Evolutionary conservation across 768 basidiomycete genomes (phyloP).

Genomic region (Hypholoma fasciculare): DNA sequence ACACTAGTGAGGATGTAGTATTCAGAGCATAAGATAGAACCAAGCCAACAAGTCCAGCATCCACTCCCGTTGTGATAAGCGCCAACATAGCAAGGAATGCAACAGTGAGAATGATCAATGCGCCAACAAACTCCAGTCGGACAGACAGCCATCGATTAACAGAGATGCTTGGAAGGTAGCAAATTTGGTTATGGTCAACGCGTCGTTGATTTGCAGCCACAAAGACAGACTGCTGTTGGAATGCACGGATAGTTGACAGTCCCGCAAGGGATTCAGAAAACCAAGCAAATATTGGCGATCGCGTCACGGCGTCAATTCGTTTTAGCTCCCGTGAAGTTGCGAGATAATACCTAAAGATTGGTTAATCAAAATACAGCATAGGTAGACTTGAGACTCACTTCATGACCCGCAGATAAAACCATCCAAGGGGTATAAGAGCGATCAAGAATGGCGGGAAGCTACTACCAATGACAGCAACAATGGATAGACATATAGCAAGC

Average conservation of each 20-base stretch:
- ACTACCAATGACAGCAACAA: slow-evolving; percentile 69
- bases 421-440: slow-evolving; percentile 71
- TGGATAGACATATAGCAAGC: slow-evolving; percentile 53
- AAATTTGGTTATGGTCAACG: slow-evolving; percentile 86
- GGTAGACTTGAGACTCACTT: slow-evolving; percentile 43
- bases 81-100: slow-evolving; percentile 67
- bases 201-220: slow-evolving; percentile 66
- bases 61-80: slow-evolving; percentile 74
- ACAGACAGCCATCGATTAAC: slow-evolving; percentile 86
- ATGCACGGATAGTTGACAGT: slow-evolving; percentile 82
- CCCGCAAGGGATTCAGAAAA: slow-evolving; percentile 79
- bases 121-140: slow-evolving; percentile 82
- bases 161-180: slow-evolving; percentile 66
- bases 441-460: slow-evolving; percentile 85
- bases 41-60: slow-evolving; percentile 86
- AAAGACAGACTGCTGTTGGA: slow-evolving; percentile 70
- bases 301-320: slow-evolving; percentile 84
- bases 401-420: slow-evolving; percentile 83
- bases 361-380: background rate
- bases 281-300: slow-evolving; percentile 90
- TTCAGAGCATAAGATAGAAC: slow-evolving; percentile 84
- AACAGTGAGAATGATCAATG: slow-evolving; percentile 74
- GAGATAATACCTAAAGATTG: slow-evolving; percentile 72
- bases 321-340: slow-evolving; percentile 86
- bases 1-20: slow-evolving; percentile 78